Evolutionary conservation across 495 filamentous ascomycete species (phyloP).

Genomic region (Podospora pseudopauciseta): DNA sequence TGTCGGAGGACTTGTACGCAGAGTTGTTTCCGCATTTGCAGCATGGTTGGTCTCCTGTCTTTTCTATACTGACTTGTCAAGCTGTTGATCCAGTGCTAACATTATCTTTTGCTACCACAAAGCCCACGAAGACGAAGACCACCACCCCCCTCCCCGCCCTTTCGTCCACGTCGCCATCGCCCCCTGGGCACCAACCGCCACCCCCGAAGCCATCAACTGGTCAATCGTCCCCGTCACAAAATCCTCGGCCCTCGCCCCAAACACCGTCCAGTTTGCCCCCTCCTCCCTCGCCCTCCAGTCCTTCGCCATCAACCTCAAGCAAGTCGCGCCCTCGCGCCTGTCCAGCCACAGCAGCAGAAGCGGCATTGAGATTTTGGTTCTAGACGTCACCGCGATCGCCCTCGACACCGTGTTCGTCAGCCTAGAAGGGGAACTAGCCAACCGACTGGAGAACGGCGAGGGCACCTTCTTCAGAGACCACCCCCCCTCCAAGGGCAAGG

Average conservation of each 20-base stretch:
- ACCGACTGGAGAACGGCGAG: constrained; percentile 53
- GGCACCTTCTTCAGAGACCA: constrained; percentile 54
- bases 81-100: constrained; percentile 1
- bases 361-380: constrained; percentile 72
- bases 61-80: constrained; percentile 18
- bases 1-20: constrained; percentile 80
- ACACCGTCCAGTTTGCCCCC: constrained; percentile 79
- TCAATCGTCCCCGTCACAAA: constrained; percentile 74
- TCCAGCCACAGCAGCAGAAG: constrained; percentile 56
- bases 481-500: constrained; percentile 31
- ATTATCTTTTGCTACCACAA: background rate
- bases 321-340: constrained; percentile 58
- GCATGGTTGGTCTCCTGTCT: constrained; percentile 18
- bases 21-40: constrained; percentile 68
- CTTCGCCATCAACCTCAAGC: constrained; percentile 61
- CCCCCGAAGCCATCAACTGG: constrained; percentile 68
- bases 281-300: constrained; percentile 72
- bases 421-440: constrained; percentile 70
- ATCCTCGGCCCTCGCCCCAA: constrained; percentile 59
- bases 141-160: constrained; percentile 27
- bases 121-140: constrained; percentile 29
- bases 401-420: constrained; percentile 83
- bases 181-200: constrained; percentile 65
- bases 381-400: constrained; percentile 74
- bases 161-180: constrained; percentile 72